phyloP scores from a whole-genome alignment of 73 alveolate genomes.

The Paramecium sonneborni region DNA sequence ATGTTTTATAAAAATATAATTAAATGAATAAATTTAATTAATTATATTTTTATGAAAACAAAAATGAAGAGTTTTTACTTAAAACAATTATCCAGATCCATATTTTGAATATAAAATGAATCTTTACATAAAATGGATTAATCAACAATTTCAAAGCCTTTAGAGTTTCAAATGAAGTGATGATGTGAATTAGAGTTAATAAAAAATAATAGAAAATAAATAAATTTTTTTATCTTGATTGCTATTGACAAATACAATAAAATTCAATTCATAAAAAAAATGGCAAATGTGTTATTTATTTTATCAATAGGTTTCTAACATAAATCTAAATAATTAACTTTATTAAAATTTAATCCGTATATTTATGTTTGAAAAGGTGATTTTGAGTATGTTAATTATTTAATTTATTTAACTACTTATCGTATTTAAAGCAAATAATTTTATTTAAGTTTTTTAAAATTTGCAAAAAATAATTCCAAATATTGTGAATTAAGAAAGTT shows the following conservation, averaged over 20 bases:
- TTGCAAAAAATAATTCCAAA: too few species aligned
- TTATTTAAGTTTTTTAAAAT: background rate
- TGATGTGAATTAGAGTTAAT: conserved; percentile 9
- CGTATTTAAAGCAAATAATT: conserved; percentile 16
- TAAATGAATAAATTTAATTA: background rate
- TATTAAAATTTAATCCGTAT: background rate
- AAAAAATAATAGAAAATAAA: conserved; percentile 31
- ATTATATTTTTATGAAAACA: background rate
- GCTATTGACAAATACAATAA: background rate
- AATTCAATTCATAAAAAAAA: conserved; percentile 4
- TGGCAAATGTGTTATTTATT: background rate
- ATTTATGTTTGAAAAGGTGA: conserved; percentile 52
- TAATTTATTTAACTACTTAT: background rate
- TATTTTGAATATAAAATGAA: conserved; percentile 1
- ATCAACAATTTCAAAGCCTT: conserved; percentile 24
- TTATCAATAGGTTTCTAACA: background rate
- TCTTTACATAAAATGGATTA: background rate
- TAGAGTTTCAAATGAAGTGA: conserved; percentile 47
- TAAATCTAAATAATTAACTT: background rate
- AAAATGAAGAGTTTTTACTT: conserved; percentile 1
- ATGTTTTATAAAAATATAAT: background rate
- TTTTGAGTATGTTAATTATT: background rate
- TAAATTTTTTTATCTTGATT: background rate
- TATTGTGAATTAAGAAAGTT: too few species aligned
- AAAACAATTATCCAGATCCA: background rate